These are phyloP conservation scores for Lactifluus subvellereus DNA, from an alignment of 768 basidiomycete genomes.

Conservation along the genomic window DNA sequence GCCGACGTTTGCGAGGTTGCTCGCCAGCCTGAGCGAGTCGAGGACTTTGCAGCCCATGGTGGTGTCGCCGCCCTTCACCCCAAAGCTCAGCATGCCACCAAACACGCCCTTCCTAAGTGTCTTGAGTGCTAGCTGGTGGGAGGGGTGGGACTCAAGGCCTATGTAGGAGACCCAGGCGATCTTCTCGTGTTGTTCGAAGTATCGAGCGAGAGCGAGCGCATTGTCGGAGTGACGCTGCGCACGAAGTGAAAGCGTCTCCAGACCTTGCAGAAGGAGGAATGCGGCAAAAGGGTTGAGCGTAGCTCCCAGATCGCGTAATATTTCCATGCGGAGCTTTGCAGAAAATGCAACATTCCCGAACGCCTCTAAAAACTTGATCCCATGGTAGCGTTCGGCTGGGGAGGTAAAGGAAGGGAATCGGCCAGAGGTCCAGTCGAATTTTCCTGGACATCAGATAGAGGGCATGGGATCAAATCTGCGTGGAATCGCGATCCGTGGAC, in stretches of 20 bases:
- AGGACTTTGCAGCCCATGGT: slow-evolving; percentile 52
- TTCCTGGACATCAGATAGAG: slow-evolving; percentile 36
- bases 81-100: slow-evolving; percentile 76
- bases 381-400: slow-evolving; percentile 73
- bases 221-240: slow-evolving; percentile 68
- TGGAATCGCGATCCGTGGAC: slow-evolving; percentile 14
- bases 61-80: slow-evolving; percentile 52
- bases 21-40: slow-evolving; percentile 61
- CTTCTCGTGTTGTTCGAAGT: slow-evolving; percentile 54
- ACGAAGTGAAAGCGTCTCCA: slow-evolving; percentile 71
- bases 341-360: slow-evolving; percentile 64
- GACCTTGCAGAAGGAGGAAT: slow-evolving; percentile 70
- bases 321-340: slow-evolving; percentile 54
- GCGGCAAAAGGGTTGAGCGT: slow-evolving; percentile 64
- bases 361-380: slow-evolving; percentile 55
- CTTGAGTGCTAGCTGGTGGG: slow-evolving; percentile 51
- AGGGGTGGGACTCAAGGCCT: slow-evolving; percentile 58
- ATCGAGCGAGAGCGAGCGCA: slow-evolving; percentile 60
- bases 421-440: slow-evolving; percentile 70
- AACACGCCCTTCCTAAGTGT: slow-evolving; percentile 49
- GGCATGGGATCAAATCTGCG: background rate
- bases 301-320: slow-evolving; percentile 64
- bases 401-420: slow-evolving; percentile 70
- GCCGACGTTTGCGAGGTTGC: slow-evolving; percentile 68
- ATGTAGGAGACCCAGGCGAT: slow-evolving; percentile 77